Evolutionary conservation across 805 yeast species (phyloP).

Genomic region (Sungouiella thailandica): DNA sequence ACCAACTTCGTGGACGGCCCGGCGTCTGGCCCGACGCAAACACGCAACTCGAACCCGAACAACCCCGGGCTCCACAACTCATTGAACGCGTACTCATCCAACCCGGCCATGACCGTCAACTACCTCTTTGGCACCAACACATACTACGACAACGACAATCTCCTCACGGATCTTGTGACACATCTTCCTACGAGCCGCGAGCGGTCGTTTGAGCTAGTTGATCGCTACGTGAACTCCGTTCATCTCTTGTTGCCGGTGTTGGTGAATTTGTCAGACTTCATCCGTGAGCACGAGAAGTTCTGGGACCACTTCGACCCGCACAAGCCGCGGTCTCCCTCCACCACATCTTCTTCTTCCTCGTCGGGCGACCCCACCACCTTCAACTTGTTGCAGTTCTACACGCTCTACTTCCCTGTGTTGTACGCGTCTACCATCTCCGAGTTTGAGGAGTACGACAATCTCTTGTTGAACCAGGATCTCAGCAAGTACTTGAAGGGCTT

Average conservation of each 20-base stretch:
- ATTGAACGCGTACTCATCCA: constrained; percentile 26
- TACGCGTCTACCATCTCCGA: constrained; percentile 58
- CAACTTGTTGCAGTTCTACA: constrained; percentile 41
- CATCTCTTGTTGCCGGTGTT: constrained; percentile 53
- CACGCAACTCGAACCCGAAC: constrained; percentile 8
- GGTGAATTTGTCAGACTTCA: constrained; percentile 40
- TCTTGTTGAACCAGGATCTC: constrained; percentile 43
- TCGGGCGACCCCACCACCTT: constrained; percentile 23
- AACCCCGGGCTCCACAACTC: constrained; percentile 24
- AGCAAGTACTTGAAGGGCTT: constrained; percentile 46
- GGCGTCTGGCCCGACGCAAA: constrained; percentile 1
- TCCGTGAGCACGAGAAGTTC: constrained; percentile 42
- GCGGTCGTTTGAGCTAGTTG: constrained; percentile 43
- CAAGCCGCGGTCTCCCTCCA: constrained; percentile 5
- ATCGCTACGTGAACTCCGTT: constrained; percentile 47
- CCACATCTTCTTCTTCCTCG: constrained; percentile 7
- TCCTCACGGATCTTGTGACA: constrained; percentile 33
- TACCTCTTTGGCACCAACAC: constrained; percentile 37
- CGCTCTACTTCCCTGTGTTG: constrained; percentile 47
- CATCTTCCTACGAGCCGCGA: constrained; percentile 42
- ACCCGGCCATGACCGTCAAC: constrained; percentile 30
- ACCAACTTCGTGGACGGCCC: constrained; percentile 17
- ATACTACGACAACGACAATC: constrained; percentile 29
- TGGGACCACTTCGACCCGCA: constrained; percentile 35
- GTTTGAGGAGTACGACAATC: constrained; percentile 51